Evolutionary conservation across 352 stramenopile genomes (phyloP).

Genomic region (Thalassiosira mediterranea): DNA sequence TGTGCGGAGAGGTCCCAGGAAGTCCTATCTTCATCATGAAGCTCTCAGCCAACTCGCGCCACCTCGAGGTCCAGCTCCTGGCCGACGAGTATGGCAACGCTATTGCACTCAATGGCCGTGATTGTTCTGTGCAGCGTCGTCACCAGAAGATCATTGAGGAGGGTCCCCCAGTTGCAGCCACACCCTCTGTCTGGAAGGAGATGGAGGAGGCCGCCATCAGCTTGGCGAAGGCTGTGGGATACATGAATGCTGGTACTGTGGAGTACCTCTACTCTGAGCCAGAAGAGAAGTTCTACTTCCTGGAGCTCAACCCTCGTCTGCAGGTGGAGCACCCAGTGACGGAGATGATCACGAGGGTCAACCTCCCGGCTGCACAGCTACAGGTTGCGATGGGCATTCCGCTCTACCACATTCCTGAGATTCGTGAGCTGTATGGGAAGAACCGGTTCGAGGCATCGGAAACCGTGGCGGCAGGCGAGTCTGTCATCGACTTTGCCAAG

Average conservation of each 20-base stretch:
- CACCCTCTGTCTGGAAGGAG: constrained; percentile 92
- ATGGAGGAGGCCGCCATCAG: constrained; percentile 98
- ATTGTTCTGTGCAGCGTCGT: constrained; percentile 98
- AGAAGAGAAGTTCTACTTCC: constrained; percentile 97
- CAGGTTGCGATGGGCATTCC: constrained; percentile 99
- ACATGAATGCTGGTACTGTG: constrained; percentile 99
- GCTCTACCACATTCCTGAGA: constrained; percentile 97
- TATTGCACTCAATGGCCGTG: constrained; percentile 97
- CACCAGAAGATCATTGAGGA: constrained; percentile 99
- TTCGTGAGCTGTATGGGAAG: constrained; percentile 95
- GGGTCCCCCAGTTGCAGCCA: constrained; percentile 92
- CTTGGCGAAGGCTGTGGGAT: constrained; percentile 98
- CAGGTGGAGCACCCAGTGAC: constrained; percentile 99
- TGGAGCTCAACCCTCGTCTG: constrained; percentile 99
- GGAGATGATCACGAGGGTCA: constrained; percentile 99
- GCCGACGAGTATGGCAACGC: constrained; percentile 98
- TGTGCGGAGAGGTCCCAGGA: constrained; percentile 97
- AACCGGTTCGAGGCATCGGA: constrained; percentile 89
- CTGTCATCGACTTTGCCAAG: constrained; percentile 95
- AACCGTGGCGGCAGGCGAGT: constrained; percentile 36
- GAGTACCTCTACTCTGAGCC: constrained; percentile 99
- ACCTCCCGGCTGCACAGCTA: constrained; percentile 93
- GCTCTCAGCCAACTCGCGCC: constrained; percentile 93
- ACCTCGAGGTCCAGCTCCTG: constrained; percentile 99
- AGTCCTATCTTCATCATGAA: constrained; percentile 99